Percentiles rank a stretch among this genome's conserved stretches.
These are phyloP conservation scores for Clitocybe nebularis DNA, from an alignment of 1,284 basidiomycete genomes.

Conservation along the genomic window DNA sequence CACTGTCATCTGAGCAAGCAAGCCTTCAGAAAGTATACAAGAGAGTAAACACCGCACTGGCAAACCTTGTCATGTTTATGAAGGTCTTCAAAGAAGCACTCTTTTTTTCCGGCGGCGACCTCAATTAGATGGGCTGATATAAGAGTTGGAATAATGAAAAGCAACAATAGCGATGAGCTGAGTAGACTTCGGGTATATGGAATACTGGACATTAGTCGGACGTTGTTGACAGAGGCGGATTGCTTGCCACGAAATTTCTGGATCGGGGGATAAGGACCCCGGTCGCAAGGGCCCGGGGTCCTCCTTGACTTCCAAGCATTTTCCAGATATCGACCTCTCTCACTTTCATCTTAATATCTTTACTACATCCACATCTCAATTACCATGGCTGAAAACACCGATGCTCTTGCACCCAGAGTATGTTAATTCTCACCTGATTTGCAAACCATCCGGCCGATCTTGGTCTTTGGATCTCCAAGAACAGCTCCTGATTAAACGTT, in stretches of 20 bases:
- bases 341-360: conserved; percentile 19
- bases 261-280: conserved; percentile 13
- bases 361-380: conserved; percentile 20
- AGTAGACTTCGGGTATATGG: conserved; percentile 18
- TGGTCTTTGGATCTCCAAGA: conserved; percentile 9
- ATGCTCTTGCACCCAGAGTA: conserved; percentile 69
- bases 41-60: neutral
- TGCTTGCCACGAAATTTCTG: conserved; percentile 5
- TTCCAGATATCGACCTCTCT: conserved; percentile 13
- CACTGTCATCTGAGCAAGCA: conserved; percentile 83
- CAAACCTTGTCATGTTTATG: conserved; percentile 89
- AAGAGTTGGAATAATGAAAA: conserved; percentile 40
- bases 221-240: neutral
- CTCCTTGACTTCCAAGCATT: conserved; percentile 6
- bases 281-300: conserved; percentile 16
- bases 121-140: conserved; percentile 66
- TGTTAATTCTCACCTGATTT: conserved; percentile 23
- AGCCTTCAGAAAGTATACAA: conserved; percentile 9
- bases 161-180: conserved; percentile 35
- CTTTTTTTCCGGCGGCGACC: conserved; percentile 76
- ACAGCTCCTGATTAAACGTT: conserved; percentile 10
- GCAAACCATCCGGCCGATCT: conserved; percentile 13
- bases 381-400: conserved; percentile 59
- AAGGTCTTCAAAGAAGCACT: conserved; percentile 98
- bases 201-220: conserved; percentile 13